These are phyloP conservation scores for Pseudoperonospora humuli DNA, from an alignment of 352 stramenopile species.

Conservation along the genomic window DNA sequence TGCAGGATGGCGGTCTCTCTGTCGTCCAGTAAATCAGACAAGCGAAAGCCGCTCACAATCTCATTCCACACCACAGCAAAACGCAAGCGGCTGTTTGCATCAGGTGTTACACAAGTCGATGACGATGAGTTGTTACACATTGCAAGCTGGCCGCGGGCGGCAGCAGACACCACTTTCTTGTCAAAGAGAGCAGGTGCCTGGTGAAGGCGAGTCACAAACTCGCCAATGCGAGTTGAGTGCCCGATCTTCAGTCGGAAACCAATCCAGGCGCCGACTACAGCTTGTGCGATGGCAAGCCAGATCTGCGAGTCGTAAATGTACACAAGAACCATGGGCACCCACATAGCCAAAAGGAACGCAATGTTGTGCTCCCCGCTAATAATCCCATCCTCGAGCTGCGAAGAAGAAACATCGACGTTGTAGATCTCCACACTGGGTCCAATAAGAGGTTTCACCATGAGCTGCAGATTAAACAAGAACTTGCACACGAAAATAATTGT, in stretches of 20 bases:
- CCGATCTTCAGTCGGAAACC: constrained; percentile 77
- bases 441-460: constrained; percentile 96
- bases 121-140: constrained; percentile 56
- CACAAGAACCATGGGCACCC: constrained; percentile 69
- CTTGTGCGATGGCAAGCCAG: constrained; percentile 78
- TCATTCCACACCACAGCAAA: constrained; percentile 88
- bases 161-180: constrained; percentile 66
- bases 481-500: constrained; percentile 88
- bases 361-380: constrained; percentile 77
- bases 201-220: constrained; percentile 64
- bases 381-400: constrained; percentile 39
- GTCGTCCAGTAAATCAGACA: constrained; percentile 83
- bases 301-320: constrained; percentile 87
- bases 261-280: constrained; percentile 65
- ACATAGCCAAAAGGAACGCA: constrained; percentile 71
- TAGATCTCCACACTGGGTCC: constrained; percentile 94
- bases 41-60: constrained; percentile 82
- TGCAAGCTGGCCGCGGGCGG: constrained; percentile 53
- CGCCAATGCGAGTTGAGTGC: constrained; percentile 65
- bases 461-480: constrained; percentile 95
- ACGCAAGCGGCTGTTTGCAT: constrained; percentile 72
- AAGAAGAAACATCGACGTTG: constrained; percentile 46
- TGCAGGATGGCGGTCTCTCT: constrained; percentile 82
- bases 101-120: constrained; percentile 39
- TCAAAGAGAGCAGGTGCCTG: constrained; percentile 66